Conservation (phyloP, 108 stramenopile species). For the Fragilaria radians region DNA sequence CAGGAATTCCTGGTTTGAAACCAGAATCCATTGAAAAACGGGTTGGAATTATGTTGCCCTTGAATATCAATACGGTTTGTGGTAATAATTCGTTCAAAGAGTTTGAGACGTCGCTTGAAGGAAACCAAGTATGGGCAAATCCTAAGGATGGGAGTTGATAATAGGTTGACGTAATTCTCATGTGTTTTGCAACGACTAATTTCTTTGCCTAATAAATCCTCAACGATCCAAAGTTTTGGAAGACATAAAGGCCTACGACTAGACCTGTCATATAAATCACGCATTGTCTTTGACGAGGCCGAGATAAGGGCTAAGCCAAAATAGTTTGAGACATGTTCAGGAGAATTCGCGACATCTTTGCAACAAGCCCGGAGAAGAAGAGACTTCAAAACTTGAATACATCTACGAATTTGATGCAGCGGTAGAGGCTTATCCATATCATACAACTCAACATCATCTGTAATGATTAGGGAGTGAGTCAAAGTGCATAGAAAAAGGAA, state of each 20-base stretch:
- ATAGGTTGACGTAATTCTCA: slow-evolving; percentile 45
- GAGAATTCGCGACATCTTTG: slow-evolving; percentile 26
- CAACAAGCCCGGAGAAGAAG: slow-evolving; percentile 71
- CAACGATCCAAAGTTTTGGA: slow-evolving; percentile 78
- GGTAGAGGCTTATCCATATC: slow-evolving; percentile 77
- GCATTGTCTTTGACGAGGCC: slow-evolving; percentile 50
- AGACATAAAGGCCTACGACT: slow-evolving; percentile 71
- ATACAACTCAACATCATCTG: slow-evolving; percentile 85
- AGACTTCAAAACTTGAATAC: slow-evolving; percentile 70
- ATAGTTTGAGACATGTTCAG: slow-evolving; percentile 29
- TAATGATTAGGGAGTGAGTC: slow-evolving; percentile 73
- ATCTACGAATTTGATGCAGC: slow-evolving; percentile 68
- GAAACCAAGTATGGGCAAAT: slow-evolving; percentile 81
- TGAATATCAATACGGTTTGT: slow-evolving; percentile 49
- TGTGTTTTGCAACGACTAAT: slow-evolving; percentile 55
- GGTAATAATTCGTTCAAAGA: slow-evolving; percentile 80
- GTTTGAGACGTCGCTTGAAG: slow-evolving; percentile 76
- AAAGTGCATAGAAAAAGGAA: slow-evolving; percentile 58
- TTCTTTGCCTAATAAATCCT: slow-evolving; percentile 64
- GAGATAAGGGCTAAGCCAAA: slow-evolving; percentile 68
- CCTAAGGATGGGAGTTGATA: slow-evolving; percentile 58
- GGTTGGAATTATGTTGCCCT: slow-evolving; percentile 39
- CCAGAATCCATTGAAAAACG: slow-evolving; percentile 25
- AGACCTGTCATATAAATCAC: slow-evolving; percentile 77
- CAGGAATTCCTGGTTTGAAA: slow-evolving; percentile 65